Base-by-base conservation (phyloP, 139 green algal genomes). In the Chlorella sorokiniana region DNA sequence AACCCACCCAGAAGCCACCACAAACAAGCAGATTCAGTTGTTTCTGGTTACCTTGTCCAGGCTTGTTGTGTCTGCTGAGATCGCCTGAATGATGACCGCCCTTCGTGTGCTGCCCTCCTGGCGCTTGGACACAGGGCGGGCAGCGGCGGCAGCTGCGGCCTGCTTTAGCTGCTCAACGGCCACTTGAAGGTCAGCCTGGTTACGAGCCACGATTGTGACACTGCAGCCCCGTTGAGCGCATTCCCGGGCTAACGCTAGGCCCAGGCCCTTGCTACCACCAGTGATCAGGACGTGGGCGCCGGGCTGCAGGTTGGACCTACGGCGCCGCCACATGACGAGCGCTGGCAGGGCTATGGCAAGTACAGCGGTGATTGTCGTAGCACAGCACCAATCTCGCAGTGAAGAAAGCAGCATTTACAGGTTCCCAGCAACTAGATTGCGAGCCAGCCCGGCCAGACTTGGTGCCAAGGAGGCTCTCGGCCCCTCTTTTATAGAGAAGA, bases 261-360 rank as follows among this genome's bases (percentile, higher is more conserved):
- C 93, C 42, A 97, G 84, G 10, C 93, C 93, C 35, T 92, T 88
- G 1, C 87, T 94, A 2, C 92, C 93, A 2, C 93, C 93, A 3
- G 93, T 96, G 70, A 97, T 93, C 27, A 95, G 69, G 0, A 95
- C 91, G 81, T 97, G 93, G 41, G 93, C 90, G 41, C 88, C 89
- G 1, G n/a, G 31, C 33, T 51, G 14, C 3, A 78, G 71, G 51
- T 54, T 37, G 73, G 73, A 68, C 11, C 73, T 51, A 27, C 73
- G 38, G 8, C 73, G 73, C 35, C 73, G 37, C 54, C 59, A 42
- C 73, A 79, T 79, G 18, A 79, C 37, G 37, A 38, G 27, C 48
- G 73, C 73, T 27, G 71, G 48, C 8, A 68, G 25, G 1, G 41
- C 7, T 11, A 52, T 18, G 2, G 73, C 73, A 35, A 79, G 54